A percentile compares a stretch with the other conserved stretches of the same genome.
Evolutionary conservation across 148 eudicot species (phyloP).

Genomic region (Salicornia ramosissima): DNA sequence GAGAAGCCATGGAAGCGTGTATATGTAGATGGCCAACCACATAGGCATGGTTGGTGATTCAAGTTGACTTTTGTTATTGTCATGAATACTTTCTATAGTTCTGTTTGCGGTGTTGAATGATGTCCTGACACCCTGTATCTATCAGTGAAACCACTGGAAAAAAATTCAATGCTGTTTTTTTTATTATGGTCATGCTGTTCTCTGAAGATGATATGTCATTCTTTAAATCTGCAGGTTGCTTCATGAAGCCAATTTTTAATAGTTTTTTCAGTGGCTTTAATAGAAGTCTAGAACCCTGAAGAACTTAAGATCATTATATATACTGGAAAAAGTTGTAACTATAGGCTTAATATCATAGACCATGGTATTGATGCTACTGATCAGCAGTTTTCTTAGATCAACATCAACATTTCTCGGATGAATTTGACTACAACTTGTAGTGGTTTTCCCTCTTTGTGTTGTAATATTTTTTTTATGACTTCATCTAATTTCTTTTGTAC

Average conservation of each 20-base stretch:
- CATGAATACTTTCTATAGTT: neutral
- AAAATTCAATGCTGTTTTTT: neutral
- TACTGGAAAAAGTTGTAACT: neutral
- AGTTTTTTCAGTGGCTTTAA: neutral
- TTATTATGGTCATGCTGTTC: neutral
- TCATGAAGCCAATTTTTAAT: too few species aligned
- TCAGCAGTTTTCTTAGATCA: neutral
- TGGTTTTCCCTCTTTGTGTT: neutral
- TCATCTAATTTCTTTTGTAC: neutral
- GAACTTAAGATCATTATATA: neutral
- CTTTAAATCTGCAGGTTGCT: too few species aligned
- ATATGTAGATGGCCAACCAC: slow-evolving; percentile 61
- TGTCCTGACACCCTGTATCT: too few species aligned
- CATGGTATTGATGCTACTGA: neutral
- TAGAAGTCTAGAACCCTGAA: neutral
- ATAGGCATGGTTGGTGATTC: slow-evolving; percentile 67
- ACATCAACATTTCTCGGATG: neutral
- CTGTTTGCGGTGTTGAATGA: neutral
- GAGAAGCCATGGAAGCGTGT: slow-evolving; percentile 97
- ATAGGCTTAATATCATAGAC: neutral
- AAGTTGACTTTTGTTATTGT: neutral
- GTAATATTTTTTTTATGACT: neutral
- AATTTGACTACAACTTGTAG: neutral
- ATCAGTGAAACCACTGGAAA: neutral
- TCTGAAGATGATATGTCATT: too few species aligned